A percentile compares a stretch with the other conserved stretches of the same genome.
phyloP scores from a whole-genome alignment of 768 basidiomycete species.

The Grammothele lineata region DNA sequence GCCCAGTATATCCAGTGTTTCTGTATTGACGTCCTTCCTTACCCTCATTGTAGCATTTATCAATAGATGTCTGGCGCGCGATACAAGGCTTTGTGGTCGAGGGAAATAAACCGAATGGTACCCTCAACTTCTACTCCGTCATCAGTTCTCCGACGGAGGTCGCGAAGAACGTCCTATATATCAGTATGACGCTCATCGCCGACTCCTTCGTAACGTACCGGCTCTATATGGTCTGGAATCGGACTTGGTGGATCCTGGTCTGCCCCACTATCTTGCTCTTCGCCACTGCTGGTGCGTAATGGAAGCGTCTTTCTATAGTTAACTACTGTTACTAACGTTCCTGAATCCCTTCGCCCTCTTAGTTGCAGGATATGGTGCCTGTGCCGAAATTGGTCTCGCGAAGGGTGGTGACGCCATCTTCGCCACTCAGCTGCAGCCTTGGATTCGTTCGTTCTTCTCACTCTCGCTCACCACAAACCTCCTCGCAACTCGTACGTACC shows the following conservation, averaged over 20 bases:
- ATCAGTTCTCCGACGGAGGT: slow-evolving; percentile 10
- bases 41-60: slow-evolving; percentile 6
- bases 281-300: slow-evolving; percentile 8
- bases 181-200: slow-evolving; percentile 13
- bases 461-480: slow-evolving; percentile 14
- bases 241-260: slow-evolving; percentile 7
- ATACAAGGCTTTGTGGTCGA: slow-evolving; percentile 8
- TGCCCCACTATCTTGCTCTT: slow-evolving; percentile 5
- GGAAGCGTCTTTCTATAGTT: not conserved
- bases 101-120: slow-evolving; percentile 4
- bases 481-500: slow-evolving; percentile 7
- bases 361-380: slow-evolving; percentile 15
- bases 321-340: not conserved
- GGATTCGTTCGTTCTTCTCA: slow-evolving; percentile 14
- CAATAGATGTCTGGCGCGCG: slow-evolving; percentile 7
- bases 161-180: slow-evolving; percentile 15
- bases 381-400: slow-evolving; percentile 9
- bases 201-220: slow-evolving; percentile 15
- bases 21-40: not conserved
- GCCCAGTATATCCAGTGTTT: not conserved
- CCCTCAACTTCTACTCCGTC: slow-evolving; percentile 2
- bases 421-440: slow-evolving; percentile 8
- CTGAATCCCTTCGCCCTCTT: not conserved
- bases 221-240: slow-evolving; percentile 11
- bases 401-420: slow-evolving; percentile 8